Evolutionary conservation across 495 filamentous ascomycete genomes (phyloP).

Genomic region (Aspergillus olivimuriae): DNA sequence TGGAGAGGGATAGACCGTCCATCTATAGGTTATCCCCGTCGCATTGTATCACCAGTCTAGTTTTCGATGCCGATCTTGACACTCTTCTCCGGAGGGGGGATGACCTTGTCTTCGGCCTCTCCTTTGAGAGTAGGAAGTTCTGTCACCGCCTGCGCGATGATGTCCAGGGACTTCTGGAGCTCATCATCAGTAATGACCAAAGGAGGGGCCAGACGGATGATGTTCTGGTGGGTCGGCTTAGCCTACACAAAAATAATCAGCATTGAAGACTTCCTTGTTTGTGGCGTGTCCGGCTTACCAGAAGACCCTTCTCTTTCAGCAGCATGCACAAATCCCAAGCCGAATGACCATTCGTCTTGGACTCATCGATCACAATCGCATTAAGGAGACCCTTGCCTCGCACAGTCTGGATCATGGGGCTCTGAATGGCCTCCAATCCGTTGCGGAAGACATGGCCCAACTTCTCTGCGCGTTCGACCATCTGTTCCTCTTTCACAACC

Average conservation of each 20-base stretch:
- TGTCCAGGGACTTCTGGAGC: slow-evolving; percentile 40
- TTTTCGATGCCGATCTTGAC: slow-evolving; percentile 45
- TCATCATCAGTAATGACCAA: slow-evolving; percentile 53
- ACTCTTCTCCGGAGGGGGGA: slow-evolving; percentile 45
- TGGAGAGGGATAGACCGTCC: too few relatives aligned
- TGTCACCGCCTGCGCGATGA: slow-evolving; percentile 42
- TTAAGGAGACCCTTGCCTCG: slow-evolving; percentile 94
- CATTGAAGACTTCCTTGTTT: too few relatives aligned
- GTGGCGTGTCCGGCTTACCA: slow-evolving; percentile 74
- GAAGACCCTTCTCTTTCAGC: slow-evolving; percentile 88
- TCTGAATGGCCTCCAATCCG: slow-evolving; percentile 63
- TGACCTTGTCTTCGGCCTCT: slow-evolving; percentile 36
- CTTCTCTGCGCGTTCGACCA: slow-evolving; percentile 73
- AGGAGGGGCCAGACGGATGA: slow-evolving; percentile 61
- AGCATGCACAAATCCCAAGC: slow-evolving; percentile 98
- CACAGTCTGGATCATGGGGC: slow-evolving; percentile 73
- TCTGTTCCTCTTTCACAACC: slow-evolving; percentile 82
- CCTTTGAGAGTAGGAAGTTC: slow-evolving; percentile 48
- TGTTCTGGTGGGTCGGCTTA: slow-evolving; percentile 97
- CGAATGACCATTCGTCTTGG: slow-evolving; percentile 70
- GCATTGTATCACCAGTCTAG: slow-evolving; percentile 18
- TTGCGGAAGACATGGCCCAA: slow-evolving; percentile 82
- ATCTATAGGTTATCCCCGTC: too few relatives aligned
- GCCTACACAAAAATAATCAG: too few relatives aligned
- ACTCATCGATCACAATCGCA: slow-evolving; percentile 94